Conservation (phyloP, 1,139 yeast species). For the Nakaseomyces kungkrabaensis region DNA sequence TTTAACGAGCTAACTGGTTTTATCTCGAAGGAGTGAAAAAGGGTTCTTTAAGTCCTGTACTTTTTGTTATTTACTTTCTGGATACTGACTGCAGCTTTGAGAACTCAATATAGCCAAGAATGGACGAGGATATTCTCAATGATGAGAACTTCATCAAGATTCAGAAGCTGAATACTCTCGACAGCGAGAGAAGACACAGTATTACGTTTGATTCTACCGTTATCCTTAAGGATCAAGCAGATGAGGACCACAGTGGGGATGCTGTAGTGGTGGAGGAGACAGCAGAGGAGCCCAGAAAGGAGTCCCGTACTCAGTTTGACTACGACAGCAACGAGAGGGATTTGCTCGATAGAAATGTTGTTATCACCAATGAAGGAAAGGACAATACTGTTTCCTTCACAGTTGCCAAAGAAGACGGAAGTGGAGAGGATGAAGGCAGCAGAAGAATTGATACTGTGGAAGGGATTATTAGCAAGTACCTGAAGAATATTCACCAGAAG, state of each 20-base stretch:
- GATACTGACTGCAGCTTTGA: too few relatives aligned
- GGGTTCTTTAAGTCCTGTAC: too few relatives aligned
- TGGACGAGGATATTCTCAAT: constrained; percentile 14
- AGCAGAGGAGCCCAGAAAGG: neutral
- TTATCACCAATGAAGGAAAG: neutral
- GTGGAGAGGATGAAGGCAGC: neutral
- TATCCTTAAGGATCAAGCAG: neutral
- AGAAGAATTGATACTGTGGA: constrained; percentile 2
- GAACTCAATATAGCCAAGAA: neutral
- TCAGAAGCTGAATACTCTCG: constrained; percentile 17
- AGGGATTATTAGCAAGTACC: constrained; percentile 2
- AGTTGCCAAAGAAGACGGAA: neutral
- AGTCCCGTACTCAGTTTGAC: neutral
- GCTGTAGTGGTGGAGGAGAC: neutral
- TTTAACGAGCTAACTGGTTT: too few relatives aligned
- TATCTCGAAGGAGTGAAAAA: too few relatives aligned
- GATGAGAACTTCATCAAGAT: constrained; percentile 21
- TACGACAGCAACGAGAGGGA: constrained; percentile 1
- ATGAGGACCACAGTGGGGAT: neutral
- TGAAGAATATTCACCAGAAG: constrained; percentile 4
- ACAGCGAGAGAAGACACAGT: constrained; percentile 9
- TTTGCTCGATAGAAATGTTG: neutral
- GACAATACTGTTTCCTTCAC: neutral
- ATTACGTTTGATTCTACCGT: constrained; percentile 8
- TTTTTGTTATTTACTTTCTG: too few relatives aligned